These are phyloP conservation scores for Bisporella sp. DNA, from an alignment of 2,329 filamentous ascomycete species.

Conservation along the genomic window DNA sequence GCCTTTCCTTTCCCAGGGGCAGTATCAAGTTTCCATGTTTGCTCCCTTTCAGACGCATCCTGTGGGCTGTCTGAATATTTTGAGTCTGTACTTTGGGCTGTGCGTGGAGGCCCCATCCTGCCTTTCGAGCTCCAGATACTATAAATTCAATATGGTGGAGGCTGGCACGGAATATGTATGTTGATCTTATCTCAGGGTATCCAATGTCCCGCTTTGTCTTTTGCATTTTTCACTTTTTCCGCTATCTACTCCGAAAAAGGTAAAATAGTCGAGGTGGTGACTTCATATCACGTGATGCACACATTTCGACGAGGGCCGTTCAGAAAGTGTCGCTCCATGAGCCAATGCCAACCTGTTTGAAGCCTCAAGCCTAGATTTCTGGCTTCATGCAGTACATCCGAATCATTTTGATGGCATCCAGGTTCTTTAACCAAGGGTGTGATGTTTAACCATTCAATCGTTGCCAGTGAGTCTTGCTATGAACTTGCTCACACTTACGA, in stretches of 20 bases:
- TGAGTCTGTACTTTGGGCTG: constrained; percentile 13
- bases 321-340: too few relatives aligned
- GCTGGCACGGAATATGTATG: too few relatives aligned
- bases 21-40: constrained; percentile 12
- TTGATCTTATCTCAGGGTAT: too few relatives aligned
- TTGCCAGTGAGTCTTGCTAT: too few relatives aligned
- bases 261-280: not conserved
- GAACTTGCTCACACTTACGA: too few relatives aligned
- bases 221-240: not conserved
- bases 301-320: too few relatives aligned
- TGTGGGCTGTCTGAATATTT: constrained; percentile 1
- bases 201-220: not conserved
- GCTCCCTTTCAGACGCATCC: not conserved
- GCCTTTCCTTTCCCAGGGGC: constrained; percentile 24
- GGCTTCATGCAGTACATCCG: not conserved
- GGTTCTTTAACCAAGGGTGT: not conserved
- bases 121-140: not conserved
- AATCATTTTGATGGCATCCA: not conserved
- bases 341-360: not conserved
- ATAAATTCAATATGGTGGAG: not conserved
- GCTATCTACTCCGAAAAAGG: not conserved
- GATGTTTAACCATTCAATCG: not conserved
- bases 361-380: not conserved
- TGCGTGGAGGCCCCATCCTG: not conserved
- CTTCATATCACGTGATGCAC: not conserved